Evolutionary conservation across 257 asterid genomes (phyloP).

Genomic region (Solanum neorickii): DNA sequence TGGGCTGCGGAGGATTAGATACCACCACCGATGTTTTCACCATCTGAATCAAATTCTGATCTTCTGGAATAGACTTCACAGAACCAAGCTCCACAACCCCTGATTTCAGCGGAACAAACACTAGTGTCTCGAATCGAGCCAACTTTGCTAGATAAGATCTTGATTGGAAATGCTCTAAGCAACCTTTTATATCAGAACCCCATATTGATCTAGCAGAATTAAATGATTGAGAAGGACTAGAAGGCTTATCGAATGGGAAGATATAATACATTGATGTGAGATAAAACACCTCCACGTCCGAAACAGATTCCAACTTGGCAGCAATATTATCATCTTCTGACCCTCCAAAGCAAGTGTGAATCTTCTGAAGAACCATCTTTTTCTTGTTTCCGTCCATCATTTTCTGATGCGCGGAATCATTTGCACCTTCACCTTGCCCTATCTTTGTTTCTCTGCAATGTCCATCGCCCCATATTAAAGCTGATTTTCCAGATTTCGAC

Average conservation of each 20-base stretch:
- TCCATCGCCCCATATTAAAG: constrained; percentile 95
- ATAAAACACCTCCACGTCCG: constrained; percentile 69
- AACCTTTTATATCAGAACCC: constrained; percentile 49
- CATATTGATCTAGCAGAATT: constrained; percentile 77
- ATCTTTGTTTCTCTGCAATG: constrained; percentile 47
- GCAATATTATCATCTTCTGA: constrained; percentile 57
- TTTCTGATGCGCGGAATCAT: constrained; percentile 5
- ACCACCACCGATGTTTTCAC: constrained; percentile 49
- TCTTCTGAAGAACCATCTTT: constrained; percentile 55
- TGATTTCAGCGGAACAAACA: constrained; percentile 60
- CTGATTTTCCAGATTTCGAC: constrained; percentile 86
- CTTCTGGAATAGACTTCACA: constrained; percentile 42
- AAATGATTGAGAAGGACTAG: constrained; percentile 86
- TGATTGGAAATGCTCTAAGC: constrained; percentile 57
- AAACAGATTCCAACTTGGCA: constrained; percentile 55
- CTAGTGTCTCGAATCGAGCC: constrained; percentile 52
- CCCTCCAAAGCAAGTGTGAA: constrained; percentile 70
- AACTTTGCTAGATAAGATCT: constrained; percentile 59
- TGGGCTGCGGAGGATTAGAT: constrained; percentile 34
- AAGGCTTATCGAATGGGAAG: constrained; percentile 92
- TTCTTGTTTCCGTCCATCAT: constrained; percentile 27
- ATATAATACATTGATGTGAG: constrained; percentile 75
- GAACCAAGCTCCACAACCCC: constrained; percentile 92
- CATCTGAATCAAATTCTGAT: constrained; percentile 36
- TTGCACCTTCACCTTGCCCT: constrained; percentile 17